These are phyloP conservation scores for Schrenkiella parvula DNA, from an alignment of 345 rosid species.

Conservation along the genomic window DNA sequence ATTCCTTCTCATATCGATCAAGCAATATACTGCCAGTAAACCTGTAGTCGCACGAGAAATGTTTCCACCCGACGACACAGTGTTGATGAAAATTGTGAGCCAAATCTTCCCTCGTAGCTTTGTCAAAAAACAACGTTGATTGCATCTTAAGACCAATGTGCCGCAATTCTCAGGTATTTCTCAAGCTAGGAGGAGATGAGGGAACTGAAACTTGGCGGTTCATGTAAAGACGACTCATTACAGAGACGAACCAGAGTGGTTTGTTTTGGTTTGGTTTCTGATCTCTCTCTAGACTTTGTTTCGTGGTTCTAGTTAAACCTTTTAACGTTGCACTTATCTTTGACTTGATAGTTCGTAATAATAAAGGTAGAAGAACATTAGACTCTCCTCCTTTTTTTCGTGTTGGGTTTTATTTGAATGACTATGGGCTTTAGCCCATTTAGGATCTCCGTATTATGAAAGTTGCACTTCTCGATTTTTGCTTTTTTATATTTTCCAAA, in stretches of 20 bases:
- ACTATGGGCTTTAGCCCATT: not conserved
- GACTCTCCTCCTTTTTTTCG: not conserved
- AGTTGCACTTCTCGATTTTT: not conserved
- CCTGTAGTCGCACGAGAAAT: slow-evolving; percentile 11
- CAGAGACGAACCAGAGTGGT: slow-evolving; percentile 12
- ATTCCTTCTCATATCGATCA: slow-evolving; percentile 95
- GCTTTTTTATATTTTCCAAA: not conserved
- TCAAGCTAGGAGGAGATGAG: not conserved
- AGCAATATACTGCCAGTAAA: slow-evolving; percentile 85
- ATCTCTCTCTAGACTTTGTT: not conserved
- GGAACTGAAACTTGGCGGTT: slow-evolving; percentile 3
- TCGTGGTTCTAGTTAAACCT: not conserved
- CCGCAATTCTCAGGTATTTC: slow-evolving; percentile 3
- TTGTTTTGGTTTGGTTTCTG: slow-evolving; percentile 28
- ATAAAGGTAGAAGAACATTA: not conserved
- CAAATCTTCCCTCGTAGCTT: not conserved
- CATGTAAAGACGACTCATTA: slow-evolving; percentile 27
- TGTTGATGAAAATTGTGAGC: slow-evolving; percentile 22
- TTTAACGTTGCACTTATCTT: not conserved
- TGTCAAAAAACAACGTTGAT: not conserved
- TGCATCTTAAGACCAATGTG: not conserved
- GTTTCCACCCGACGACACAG: not conserved
- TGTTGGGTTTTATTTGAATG: slow-evolving; percentile 13
- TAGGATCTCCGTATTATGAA: not conserved
- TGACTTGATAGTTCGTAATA: slow-evolving; percentile 15